Conservation (phyloP, 306 rosid species). For the Cicer chorassanicum region DNA sequence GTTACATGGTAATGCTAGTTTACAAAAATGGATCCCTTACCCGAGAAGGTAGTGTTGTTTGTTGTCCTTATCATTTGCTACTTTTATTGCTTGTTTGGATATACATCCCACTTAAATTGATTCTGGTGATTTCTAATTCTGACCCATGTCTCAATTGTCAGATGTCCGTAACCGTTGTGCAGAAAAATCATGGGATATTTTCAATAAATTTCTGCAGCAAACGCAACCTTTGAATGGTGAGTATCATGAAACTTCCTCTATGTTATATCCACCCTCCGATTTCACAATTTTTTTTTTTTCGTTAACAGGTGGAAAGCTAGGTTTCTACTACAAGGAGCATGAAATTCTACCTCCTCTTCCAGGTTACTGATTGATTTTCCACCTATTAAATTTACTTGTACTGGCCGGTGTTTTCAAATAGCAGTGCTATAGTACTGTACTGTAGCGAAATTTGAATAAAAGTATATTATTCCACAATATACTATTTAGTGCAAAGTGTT, state of each 20-base stretch:
- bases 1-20: slow-evolving; percentile 93
- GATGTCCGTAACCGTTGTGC: slow-evolving; percentile 80
- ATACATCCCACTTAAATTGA: background rate
- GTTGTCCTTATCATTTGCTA: background rate
- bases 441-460: no score
- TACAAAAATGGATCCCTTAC: slow-evolving; percentile 97
- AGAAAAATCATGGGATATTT: slow-evolving; percentile 80
- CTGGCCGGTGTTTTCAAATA: background rate
- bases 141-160: slow-evolving; percentile 42
- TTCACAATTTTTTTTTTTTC: slow-evolving; percentile 37
- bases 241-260: slow-evolving; percentile 22
- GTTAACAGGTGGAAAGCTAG: slow-evolving; percentile 77
- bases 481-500: no score
- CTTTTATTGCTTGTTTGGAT: slow-evolving; percentile 8
- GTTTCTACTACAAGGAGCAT: slow-evolving; percentile 96
- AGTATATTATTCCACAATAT: no score
- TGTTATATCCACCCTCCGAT: slow-evolving; percentile 34
- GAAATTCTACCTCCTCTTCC: slow-evolving; percentile 99
- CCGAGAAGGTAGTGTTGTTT: slow-evolving; percentile 77
- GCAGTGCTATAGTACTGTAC: no score
- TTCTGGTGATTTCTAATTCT: slow-evolving; percentile 36
- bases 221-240: slow-evolving; percentile 82
- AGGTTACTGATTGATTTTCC: slow-evolving; percentile 56
- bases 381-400: background rate
- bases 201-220: slow-evolving; percentile 67